These are phyloP conservation scores for Boletellus sp. DNA, from an alignment of 1,284 basidiomycete species.

Conservation along the genomic window DNA sequence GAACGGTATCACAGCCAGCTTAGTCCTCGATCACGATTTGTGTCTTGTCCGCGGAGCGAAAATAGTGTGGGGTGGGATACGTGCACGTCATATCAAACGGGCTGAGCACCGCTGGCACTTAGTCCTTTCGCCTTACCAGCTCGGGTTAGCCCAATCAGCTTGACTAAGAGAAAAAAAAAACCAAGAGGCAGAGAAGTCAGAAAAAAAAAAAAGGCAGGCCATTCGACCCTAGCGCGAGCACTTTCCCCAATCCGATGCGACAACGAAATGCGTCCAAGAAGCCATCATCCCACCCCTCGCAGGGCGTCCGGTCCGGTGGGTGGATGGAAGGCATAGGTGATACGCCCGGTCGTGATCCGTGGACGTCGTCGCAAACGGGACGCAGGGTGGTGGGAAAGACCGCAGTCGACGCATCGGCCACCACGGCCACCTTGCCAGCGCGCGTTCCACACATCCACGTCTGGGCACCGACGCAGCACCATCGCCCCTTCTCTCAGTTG, in stretches of 20 bases:
- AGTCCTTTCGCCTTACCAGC: no score
- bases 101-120: no score
- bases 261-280: no score
- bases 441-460: constrained; percentile 3
- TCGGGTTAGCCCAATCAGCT: no score
- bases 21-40: constrained; percentile 16
- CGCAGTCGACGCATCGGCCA: background rate
- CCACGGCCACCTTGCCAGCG: constrained; percentile 8
- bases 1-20: constrained; percentile 18
- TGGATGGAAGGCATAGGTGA: no score
- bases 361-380: background rate
- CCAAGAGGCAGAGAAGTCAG: background rate
- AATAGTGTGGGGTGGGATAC: constrained; percentile 1
- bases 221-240: constrained; percentile 11
- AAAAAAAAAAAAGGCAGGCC: background rate
- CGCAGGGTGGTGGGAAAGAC: background rate
- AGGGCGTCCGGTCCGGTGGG: no score
- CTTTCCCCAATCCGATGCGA: no score
- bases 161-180: background rate
- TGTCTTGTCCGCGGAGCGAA: constrained; percentile 28
- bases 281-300: no score
- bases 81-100: no score
- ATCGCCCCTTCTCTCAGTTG: no score
- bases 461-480: no score
- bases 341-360: constrained; percentile 24